Percentiles rank a stretch among this genome's conserved stretches.
These are phyloP conservation scores for Xylaria palmicola DNA, from an alignment of 495 filamentous ascomycete species.

Conservation along the genomic window DNA sequence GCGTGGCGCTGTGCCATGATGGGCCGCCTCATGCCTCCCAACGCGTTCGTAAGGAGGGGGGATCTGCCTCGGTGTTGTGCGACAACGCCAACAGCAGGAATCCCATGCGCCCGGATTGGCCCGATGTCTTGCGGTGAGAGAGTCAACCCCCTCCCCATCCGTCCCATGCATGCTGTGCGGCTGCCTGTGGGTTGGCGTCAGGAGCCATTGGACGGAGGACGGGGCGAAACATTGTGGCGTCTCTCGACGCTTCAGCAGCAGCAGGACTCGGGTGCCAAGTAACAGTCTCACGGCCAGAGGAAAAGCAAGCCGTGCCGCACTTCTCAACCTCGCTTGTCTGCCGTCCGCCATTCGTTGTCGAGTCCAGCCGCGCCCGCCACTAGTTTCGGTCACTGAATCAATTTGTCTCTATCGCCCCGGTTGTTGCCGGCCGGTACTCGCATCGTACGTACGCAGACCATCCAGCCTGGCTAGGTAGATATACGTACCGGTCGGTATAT, in stretches of 20 bases:
- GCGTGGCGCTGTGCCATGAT: not conserved
- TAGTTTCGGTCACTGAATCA: not conserved
- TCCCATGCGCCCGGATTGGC: not conserved
- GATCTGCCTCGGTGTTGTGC: not conserved
- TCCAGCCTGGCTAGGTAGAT: not conserved
- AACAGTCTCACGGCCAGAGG: too few species aligned
- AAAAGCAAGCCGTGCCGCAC: not conserved
- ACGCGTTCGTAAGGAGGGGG: not conserved
- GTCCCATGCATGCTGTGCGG: slow-evolving; percentile 6
- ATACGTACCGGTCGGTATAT: not conserved
- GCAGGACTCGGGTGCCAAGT: too few species aligned
- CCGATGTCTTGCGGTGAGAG: slow-evolving; percentile 10
- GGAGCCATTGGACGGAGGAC: not conserved
- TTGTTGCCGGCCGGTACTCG: not conserved
- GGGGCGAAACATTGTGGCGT: slow-evolving; percentile 2
- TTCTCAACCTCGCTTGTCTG: not conserved
- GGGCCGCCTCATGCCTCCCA: not conserved
- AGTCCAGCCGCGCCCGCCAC: not conserved
- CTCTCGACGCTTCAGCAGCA: too few species aligned
- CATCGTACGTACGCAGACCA: not conserved
- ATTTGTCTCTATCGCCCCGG: not conserved
- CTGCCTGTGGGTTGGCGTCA: slow-evolving; percentile 1
- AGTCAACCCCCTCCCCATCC: too few species aligned
- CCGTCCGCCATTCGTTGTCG: not conserved
- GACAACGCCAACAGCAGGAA: not conserved